These are phyloP conservation scores for Candolleomyces aberdarensis DNA, from an alignment of 768 basidiomycete species.

Conservation along the genomic window DNA sequence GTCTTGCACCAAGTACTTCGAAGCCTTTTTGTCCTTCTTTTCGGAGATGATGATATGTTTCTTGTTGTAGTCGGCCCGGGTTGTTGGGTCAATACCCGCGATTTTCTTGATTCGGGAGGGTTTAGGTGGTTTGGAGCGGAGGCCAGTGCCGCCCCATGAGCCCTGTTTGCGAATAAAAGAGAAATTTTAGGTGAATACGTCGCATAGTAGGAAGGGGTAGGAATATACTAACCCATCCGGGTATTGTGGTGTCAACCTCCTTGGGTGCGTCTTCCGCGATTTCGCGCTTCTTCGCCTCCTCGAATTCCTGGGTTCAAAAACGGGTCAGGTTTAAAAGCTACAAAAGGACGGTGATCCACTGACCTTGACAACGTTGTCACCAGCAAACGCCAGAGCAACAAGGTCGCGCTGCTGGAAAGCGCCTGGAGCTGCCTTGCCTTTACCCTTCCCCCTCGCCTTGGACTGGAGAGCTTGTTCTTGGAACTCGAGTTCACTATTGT, in stretches of 20 bases:
- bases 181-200: background rate
- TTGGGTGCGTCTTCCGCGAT: conserved; percentile 84
- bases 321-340: background rate
- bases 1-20: conserved; percentile 87
- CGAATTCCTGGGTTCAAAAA: conserved; percentile 63
- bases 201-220: conserved; percentile 1
- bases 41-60: conserved; percentile 94
- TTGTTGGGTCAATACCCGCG: conserved; percentile 73
- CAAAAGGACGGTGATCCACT: conserved; percentile 16
- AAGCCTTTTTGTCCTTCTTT: conserved; percentile 90
- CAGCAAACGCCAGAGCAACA: conserved; percentile 93
- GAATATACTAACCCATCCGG: conserved; percentile 79
- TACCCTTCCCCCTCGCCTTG: conserved; percentile 30
- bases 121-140: conserved; percentile 56
- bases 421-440: conserved; percentile 45
- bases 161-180: conserved; percentile 48
- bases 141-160: conserved; percentile 85
- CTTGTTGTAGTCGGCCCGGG: conserved; percentile 82
- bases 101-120: conserved; percentile 77
- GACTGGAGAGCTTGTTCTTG: conserved; percentile 48
- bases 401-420: conserved; percentile 91
- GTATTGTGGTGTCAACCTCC: conserved; percentile 84
- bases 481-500: conserved; percentile 64
- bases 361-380: conserved; percentile 93
- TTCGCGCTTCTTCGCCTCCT: conserved; percentile 76